Percentiles rank a stretch among this genome's conserved stretches.
phyloP scores from a whole-genome alignment of 495 filamentous ascomycete species.

The Hyaloscypha hepaticicola region DNA sequence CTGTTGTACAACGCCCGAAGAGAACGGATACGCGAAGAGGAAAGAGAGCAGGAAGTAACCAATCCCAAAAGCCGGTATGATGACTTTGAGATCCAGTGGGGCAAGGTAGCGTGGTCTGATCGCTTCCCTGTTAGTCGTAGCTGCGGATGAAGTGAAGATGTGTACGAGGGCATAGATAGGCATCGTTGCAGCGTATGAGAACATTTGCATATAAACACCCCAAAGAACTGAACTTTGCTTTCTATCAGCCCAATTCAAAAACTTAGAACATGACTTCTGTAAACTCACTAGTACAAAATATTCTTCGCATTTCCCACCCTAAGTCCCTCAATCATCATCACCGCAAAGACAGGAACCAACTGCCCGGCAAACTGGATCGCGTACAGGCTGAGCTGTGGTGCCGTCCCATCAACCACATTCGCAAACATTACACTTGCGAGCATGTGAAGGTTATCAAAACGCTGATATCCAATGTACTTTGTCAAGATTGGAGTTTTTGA shows the following conservation, averaged over 20 bases:
- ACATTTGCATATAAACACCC: not conserved
- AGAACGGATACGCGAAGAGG: not conserved
- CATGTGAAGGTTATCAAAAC: no score
- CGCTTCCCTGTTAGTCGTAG: no score
- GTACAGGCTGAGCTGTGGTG: not conserved
- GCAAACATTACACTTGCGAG: not conserved
- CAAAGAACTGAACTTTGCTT: no score
- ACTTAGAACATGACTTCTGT: not conserved
- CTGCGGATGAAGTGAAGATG: not conserved
- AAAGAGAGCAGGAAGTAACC: not conserved
- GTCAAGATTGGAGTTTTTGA: no score
- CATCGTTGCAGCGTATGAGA: not conserved
- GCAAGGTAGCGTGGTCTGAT: not conserved
- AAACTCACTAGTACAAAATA: not conserved
- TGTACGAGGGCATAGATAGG: not conserved
- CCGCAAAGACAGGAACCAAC: not conserved
- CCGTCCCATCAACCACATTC: not conserved
- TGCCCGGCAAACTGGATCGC: not conserved
- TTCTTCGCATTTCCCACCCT: not conserved
- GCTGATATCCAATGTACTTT: no score
- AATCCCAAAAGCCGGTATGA: not conserved
- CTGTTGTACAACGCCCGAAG: not conserved
- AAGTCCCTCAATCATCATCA: not conserved
- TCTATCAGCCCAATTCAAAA: not conserved
- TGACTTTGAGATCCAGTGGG: not conserved